Conservation (phyloP, 768 basidiomycete genomes). For the Bullera alba region DNA sequence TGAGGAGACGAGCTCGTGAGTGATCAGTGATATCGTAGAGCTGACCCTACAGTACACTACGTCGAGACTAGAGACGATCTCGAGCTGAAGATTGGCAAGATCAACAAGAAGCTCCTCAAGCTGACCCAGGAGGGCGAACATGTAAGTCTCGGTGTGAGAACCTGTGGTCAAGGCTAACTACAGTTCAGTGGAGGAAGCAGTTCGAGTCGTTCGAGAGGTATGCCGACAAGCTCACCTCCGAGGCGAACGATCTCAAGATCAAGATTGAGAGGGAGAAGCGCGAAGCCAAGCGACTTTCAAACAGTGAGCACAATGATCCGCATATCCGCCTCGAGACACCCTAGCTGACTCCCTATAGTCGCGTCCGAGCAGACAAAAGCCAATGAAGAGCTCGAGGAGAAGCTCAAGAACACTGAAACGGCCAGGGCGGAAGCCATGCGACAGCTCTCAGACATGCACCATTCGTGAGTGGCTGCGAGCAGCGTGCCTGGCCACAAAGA, state of each 20-base stretch:
- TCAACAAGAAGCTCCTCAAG: slow-evolving; percentile 29
- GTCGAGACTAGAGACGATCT: slow-evolving; percentile 89
- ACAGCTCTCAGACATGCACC: slow-evolving; percentile 77
- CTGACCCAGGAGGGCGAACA: slow-evolving; percentile 35
- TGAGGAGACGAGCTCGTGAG: slow-evolving; percentile 69
- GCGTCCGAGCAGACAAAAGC: slow-evolving; percentile 18
- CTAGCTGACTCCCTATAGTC: slow-evolving; percentile 57
- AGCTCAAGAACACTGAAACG: slow-evolving; percentile 70
- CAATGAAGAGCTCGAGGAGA: slow-evolving; percentile 19
- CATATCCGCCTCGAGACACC: too few species aligned
- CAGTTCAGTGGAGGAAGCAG: slow-evolving; percentile 69
- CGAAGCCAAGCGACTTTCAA: slow-evolving; percentile 67
- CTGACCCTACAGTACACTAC: slow-evolving; percentile 58
- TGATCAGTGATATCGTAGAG: background rate
- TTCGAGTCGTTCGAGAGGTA: slow-evolving; percentile 91
- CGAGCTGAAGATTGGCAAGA: slow-evolving; percentile 60
- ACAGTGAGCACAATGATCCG: slow-evolving; percentile 67
- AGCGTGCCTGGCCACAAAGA: background rate
- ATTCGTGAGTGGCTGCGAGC: slow-evolving; percentile 61
- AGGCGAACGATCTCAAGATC: slow-evolving; percentile 72
- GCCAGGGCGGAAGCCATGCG: slow-evolving; percentile 71
- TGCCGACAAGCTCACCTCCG: slow-evolving; percentile 68
- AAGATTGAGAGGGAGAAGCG: slow-evolving; percentile 88
- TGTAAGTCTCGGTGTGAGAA: slow-evolving; percentile 11
- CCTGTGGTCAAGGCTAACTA: slow-evolving; percentile 1